Evolutionary conservation across 495 filamentous ascomycete species (phyloP).

Genomic region (Rusavskia elegans): DNA sequence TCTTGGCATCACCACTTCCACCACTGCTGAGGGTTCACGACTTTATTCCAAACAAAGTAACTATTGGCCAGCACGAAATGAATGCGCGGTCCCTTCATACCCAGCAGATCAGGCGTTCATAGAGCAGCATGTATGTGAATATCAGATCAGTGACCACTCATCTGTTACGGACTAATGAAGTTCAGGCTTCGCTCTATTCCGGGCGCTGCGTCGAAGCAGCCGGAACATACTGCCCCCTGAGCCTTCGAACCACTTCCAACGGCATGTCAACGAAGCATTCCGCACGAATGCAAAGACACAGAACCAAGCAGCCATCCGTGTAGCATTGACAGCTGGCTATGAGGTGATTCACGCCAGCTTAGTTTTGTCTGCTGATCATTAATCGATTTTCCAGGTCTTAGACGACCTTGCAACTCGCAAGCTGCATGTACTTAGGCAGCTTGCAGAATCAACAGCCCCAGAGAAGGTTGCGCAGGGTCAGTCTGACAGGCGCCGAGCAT

Average conservation of each 20-base stretch:
- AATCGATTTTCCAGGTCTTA: background rate
- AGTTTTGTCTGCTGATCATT: background rate
- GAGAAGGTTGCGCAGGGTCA: background rate
- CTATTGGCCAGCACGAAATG: background rate
- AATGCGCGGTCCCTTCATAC: constrained; percentile 30
- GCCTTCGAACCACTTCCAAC: constrained; percentile 22
- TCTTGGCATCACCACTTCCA: too few species aligned
- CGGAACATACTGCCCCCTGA: constrained; percentile 31
- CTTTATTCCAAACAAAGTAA: background rate
- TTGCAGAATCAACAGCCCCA: background rate
- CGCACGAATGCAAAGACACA: constrained; percentile 36
- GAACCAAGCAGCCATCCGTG: constrained; percentile 34
- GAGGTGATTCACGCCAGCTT: constrained; percentile 24
- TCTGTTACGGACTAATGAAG: too few species aligned
- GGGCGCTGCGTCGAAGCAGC: constrained; percentile 46
- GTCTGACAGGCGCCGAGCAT: too few species aligned
- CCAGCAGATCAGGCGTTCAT: constrained; percentile 35
- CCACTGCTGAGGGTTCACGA: too few species aligned
- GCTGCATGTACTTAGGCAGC: background rate
- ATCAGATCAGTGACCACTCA: background rate
- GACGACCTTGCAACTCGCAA: background rate
- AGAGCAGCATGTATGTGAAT: constrained; percentile 44
- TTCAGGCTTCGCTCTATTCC: constrained; percentile 56
- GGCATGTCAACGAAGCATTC: constrained; percentile 35
- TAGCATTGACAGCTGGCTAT: constrained; percentile 50